Base-by-base conservation (phyloP, 2,329 filamentous ascomycete species). In the Metarhizium anisopliae region DNA sequence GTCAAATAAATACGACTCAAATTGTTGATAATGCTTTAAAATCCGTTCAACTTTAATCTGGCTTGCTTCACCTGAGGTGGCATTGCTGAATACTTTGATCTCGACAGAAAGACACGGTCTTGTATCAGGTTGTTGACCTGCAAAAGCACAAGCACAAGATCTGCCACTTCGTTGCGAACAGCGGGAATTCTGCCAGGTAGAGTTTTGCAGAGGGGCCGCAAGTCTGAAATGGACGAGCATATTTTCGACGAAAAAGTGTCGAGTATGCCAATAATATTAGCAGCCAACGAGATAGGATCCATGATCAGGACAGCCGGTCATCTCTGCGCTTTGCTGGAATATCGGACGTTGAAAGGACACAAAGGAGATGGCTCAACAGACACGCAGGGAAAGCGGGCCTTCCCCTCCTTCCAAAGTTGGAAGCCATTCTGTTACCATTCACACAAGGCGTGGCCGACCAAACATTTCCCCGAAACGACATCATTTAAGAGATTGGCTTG, bases 101-200 rank as follows among this genome's bases (percentile, higher is more conserved):
- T 54, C 20, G 57, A 52, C 29, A 56, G 51, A 7, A 5, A 16
- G 18, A 43, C 52, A 42, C 64, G 59, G 25, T 25, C 25, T 25
- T 25, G 25, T 25, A 25, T 25, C 25, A 25, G 25, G 25, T 25
- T 4, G 25, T 25, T 25, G 25, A 68, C 55, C 38, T 67, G 62
- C 32, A 59, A 55, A 16, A 67, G 59, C 29, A 69, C 65, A 4
- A 67, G 53, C 53, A 67, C 61, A 30, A 68, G 58, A 54, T 69
- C 66, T 11, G 55, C n/a, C 2, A 66, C 64, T 56, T 70, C 66
- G 53, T 69, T 69, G 38, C 63, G 62, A 45, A 68, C 54, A 4
- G 68, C 66, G 55, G 67, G 61, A 30, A 50, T 54, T 42, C 66
- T 61, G 2, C 66, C 67, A 4, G 66, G 66, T 25, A 69, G 52